These are phyloP conservation scores for Phylloporus scabripes DNA, from an alignment of 768 basidiomycete species.

Conservation along the genomic window DNA sequence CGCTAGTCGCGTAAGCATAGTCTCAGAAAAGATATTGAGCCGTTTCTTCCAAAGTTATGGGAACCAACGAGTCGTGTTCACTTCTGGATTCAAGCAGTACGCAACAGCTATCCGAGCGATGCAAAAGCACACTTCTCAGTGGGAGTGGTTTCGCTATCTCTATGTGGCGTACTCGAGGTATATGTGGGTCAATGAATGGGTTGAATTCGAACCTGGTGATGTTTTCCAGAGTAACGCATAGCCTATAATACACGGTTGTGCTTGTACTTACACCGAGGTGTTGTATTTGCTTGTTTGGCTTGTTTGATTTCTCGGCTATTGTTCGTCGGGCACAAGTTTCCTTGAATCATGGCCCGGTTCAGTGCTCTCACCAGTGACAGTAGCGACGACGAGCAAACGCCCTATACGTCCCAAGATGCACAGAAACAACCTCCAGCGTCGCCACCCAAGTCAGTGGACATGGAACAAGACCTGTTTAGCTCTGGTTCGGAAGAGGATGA, in stretches of 20 bases:
- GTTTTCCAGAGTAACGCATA: neutral
- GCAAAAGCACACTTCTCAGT: constrained; percentile 65
- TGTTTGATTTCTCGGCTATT: constrained; percentile 15
- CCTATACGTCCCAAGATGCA: constrained; percentile 27
- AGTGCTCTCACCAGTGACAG: constrained; percentile 57
- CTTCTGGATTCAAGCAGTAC: constrained; percentile 56
- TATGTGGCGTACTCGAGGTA: constrained; percentile 77
- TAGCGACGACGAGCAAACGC: constrained; percentile 46
- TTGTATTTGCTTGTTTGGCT: constrained; percentile 28
- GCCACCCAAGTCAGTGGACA: constrained; percentile 23
- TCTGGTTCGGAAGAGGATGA: constrained; percentile 28
- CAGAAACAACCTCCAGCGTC: constrained; percentile 11
- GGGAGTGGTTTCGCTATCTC: constrained; percentile 87
- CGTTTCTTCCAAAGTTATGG: neutral
- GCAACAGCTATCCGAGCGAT: constrained; percentile 59
- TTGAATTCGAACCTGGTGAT: constrained; percentile 35
- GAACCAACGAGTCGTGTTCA: constrained; percentile 35
- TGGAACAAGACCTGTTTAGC: constrained; percentile 28
- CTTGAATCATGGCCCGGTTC: constrained; percentile 57
- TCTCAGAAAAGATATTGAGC: constrained; percentile 4
- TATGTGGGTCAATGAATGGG: constrained; percentile 92
- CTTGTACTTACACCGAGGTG: constrained; percentile 1
- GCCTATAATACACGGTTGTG: neutral
- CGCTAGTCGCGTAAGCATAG: constrained; percentile 44
- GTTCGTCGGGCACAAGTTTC: constrained; percentile 12